phyloP scores from a whole-genome alignment of 352 stramenopile species.

The Globisporangium echinulatum region DNA sequence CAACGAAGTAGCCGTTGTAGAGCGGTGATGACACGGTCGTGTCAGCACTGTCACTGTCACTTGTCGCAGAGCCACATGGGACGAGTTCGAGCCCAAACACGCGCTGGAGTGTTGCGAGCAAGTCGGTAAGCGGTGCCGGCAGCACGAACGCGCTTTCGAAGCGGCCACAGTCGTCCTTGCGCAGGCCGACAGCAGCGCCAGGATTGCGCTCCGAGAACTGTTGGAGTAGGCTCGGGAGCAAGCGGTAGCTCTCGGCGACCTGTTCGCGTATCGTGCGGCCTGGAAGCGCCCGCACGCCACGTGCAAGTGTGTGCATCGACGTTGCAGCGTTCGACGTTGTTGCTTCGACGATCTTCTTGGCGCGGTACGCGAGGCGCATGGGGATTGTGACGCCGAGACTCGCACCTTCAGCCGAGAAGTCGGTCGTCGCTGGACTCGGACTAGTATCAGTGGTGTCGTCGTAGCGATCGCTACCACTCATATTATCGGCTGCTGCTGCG shows the following conservation, averaged over 20 bases:
- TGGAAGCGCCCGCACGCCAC: slow-evolving; percentile 58
- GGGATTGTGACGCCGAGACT: slow-evolving; percentile 18
- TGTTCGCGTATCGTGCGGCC: slow-evolving; percentile 69
- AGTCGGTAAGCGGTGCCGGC: slow-evolving; percentile 41
- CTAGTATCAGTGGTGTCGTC: not conserved
- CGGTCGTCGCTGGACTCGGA: not conserved
- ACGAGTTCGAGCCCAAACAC: slow-evolving; percentile 69
- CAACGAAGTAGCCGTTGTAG: slow-evolving; percentile 53
- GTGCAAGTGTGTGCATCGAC: slow-evolving; percentile 66
- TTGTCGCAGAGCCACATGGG: slow-evolving; percentile 25
- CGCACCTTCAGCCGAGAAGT: slow-evolving; percentile 12
- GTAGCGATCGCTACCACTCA: slow-evolving; percentile 48
- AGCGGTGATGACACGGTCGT: not conserved
- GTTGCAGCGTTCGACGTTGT: slow-evolving; percentile 48
- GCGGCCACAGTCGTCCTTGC: slow-evolving; percentile 51
- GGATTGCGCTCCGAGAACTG: slow-evolving; percentile 72
- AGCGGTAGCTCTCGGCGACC: slow-evolving; percentile 77
- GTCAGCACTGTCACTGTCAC: slow-evolving; percentile 19
- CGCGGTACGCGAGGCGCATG: slow-evolving; percentile 15
- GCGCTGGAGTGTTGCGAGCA: slow-evolving; percentile 51
- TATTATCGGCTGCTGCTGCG: not conserved
- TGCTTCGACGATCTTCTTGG: slow-evolving; percentile 16
- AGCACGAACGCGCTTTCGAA: slow-evolving; percentile 73
- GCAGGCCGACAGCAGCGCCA: slow-evolving; percentile 48
- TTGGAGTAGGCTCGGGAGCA: slow-evolving; percentile 66